Base-by-base conservation (phyloP, 441 rosid species). In the Corymbia citriodora region DNA sequence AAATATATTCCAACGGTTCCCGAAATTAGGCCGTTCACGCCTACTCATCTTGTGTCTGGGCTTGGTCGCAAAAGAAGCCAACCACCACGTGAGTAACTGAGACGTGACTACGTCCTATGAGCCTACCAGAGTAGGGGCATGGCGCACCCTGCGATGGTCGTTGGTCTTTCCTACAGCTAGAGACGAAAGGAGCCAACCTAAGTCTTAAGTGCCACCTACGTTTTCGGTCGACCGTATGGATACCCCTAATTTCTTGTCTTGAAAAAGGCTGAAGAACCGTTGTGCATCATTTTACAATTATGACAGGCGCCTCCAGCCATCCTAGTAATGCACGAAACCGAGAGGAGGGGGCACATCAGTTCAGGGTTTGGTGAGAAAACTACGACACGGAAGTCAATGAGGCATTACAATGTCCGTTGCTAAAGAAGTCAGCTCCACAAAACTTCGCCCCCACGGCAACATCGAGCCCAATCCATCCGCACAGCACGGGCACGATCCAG, bases 351-450 rank as follows among this genome's bases (percentile, higher is more conserved):
- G 33, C 33, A 23, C 14, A 23, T 79, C 23, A 79, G 85, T 12
- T 79, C 45, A 10, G 85, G 85, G 85, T 79, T 74, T 13, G 85
- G 85, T 79, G 23, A 27, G 85, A 79, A 74, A 79, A 79, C 85
- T 11, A 7, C 52, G 12, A 13, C 6, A 40, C 45, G 45, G 5
- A 21, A 79, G 52, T 23, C 50, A 72, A 36, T 19, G 83, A 21
- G 50, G 83, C 83, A 5, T 36, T 72, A 21, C 10, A 19, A 19
- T 19, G 45, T 17, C 45, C 45, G 45, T 36, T 10, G 45, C 45
- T 8, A 18, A 10, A 68, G 45, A 31, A 68, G 79, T 6, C 72
- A 9, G 45, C 45, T 33, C 79, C 23, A 17, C 79, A 31, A 17
- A 68, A 16, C 45, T 33, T 16, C 1, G 79, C 25, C 31, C 79